Conservation (phyloP, 2,329 filamentous ascomycete genomes). For the Geosmithia morbida region DNA sequence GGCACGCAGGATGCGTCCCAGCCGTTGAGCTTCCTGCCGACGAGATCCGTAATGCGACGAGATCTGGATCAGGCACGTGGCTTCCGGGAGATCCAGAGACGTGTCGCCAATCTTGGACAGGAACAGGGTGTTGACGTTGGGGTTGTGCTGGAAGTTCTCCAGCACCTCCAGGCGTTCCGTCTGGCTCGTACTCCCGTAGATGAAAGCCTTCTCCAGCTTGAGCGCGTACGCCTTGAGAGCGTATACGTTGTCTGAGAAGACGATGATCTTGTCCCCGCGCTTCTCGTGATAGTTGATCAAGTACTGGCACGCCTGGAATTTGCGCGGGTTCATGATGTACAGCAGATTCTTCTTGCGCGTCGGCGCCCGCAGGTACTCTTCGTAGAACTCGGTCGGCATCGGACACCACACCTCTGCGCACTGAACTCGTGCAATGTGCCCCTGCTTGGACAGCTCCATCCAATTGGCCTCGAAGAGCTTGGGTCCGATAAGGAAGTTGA, state of each 20-base stretch:
- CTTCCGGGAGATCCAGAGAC: constrained; percentile 82
- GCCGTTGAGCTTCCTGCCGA: constrained; percentile 80
- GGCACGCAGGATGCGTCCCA: constrained; percentile 84
- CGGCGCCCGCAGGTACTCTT: constrained; percentile 70
- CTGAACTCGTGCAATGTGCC: constrained; percentile 92
- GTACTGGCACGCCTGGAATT: constrained; percentile 89
- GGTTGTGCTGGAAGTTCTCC: constrained; percentile 84
- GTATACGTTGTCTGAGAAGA: constrained; percentile 91
- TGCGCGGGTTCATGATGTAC: constrained; percentile 93
- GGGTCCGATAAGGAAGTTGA: constrained; percentile 94
- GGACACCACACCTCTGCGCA: constrained; percentile 99
- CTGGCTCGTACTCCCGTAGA: constrained; percentile 73
- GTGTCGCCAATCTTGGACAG: constrained; percentile 93
- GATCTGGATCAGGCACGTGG: constrained; percentile 87
- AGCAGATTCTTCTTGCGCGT: constrained; percentile 37
- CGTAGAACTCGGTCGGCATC: constrained; percentile 97
- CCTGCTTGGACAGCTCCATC: constrained; percentile 96
- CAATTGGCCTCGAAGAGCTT: constrained; percentile 98
- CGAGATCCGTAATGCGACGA: constrained; percentile 90
- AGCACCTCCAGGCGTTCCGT: constrained; percentile 69
- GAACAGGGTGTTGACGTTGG: constrained; percentile 76
- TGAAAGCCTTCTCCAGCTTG: constrained; percentile 69
- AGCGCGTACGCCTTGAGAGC: constrained; percentile 68
- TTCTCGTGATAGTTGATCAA: constrained; percentile 87
- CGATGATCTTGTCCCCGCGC: constrained; percentile 87